Evolutionary conservation across 2,329 filamentous ascomycete species (phyloP), one percentile per base, ranked within the genome.

Genomic region (Coniochaeta sp.): DNA sequence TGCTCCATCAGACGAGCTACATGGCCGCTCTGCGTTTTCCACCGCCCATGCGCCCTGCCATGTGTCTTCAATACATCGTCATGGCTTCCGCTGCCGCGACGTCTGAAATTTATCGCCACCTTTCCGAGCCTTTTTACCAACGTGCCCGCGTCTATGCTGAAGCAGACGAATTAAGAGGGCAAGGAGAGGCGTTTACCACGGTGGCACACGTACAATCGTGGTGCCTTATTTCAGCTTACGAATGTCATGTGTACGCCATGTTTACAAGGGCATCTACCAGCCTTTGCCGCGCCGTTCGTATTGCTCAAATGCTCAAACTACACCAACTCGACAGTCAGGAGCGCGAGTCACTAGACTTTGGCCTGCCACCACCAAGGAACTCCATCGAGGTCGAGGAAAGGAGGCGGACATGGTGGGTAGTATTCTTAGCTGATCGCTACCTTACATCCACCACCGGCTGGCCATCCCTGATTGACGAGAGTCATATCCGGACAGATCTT

Each of bases 191-290:
- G 30, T 64, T 85, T 57, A 78, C 87, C 61, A 84, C 80, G 3
- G 67, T 89, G 40, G 79, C 79, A 4, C 83, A 88, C 67, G 82
- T 80, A 40, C 87, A 89, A 67, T 75, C 81, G 5, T 89, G 86
- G 86, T 72, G 77, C 6, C 73, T 89, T 22, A 78, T 86, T 44
- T 76, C 78, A 16, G 78, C 76, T 1, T 89, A 88, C 65, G 87
- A 90, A 68, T 89, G 88, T 72, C 87, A 85, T 17, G 30, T 56
- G 69, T 78, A 81, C 69, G 87, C 89, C 79, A 85, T 82, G 67
- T 89, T 89, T 65, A 84, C 87, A 1, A 76, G 86, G 61, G 86
- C 87, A 7, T 89, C 87, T 82, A 75, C 88, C 66, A 89, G 85
- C 57, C 77, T 82, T 12, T 86, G 86, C n/a, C 76, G 84, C 64